Evolutionary conservation across 352 stramenopile species (phyloP), one percentile per base, ranked within the genome.

Genomic region (Globisporangium megalacanthum): DNA sequence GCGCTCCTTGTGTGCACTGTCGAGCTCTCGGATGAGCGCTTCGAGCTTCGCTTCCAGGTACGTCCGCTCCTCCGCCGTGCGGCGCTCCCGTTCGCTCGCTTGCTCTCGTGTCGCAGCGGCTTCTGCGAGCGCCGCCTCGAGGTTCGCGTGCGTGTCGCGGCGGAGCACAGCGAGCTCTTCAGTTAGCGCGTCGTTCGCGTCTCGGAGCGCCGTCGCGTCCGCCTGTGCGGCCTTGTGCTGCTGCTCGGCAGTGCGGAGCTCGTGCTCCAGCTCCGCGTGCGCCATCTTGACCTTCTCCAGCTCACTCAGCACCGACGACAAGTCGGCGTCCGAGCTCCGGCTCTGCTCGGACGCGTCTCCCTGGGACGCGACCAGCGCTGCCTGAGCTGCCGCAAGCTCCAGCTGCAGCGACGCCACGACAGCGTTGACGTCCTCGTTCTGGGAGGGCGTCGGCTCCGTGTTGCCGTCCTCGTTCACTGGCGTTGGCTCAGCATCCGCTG

Each of bases 41-140:
- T 89, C 81, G 17, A 90, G 66, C 60, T 91, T 91, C 14, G 68
- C 73, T 25, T 79, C 73, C 60, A 84, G 79, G 54, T 89, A 91
- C 45, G 73, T 70, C 41, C 77, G 76, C 59, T 93, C 79, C 52
- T 90, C 74, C 10, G 57, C 63, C 31, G 72, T 66, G 42, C 73
- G 66, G 31, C 62, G 70, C 20, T 69, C 62, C 6, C 75, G 48
- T 41, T 75, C 35, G 9, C 47, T 41, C 25, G 61, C 52, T 31
- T 69, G 52, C 25, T 51, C 49, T 39, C 61, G 55, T 4, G 31
- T 37, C 35, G 41, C 45, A 15, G 62, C 62, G 8, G 58, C 61
- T 47, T 72, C 58, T 1, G 53, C 54, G 0, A 85, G 29, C 13
- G 74, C 64, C 20, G 51, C 65, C 52, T 79, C 68, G 13, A 79